phyloP scores from a whole-genome alignment of 805 yeast genomes.

The Brettanomyces naardenensis region DNA sequence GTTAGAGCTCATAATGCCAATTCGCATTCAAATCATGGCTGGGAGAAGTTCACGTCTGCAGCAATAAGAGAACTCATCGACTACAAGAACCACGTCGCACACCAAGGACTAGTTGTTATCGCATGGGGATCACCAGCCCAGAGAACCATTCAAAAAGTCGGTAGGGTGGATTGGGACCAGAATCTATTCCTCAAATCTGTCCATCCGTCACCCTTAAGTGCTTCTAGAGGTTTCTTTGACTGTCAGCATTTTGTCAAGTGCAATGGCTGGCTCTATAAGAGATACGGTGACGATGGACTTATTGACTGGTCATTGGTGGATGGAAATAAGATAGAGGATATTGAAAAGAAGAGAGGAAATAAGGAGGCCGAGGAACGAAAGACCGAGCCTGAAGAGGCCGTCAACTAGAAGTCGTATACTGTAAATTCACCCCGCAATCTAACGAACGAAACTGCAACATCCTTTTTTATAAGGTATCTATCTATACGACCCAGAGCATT shows the following conservation, averaged over 20 bases:
- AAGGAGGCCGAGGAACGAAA: background rate
- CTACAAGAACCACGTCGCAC: constrained; percentile 32
- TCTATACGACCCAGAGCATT: background rate
- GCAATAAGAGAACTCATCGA: constrained; percentile 48
- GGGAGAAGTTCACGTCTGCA: constrained; percentile 84
- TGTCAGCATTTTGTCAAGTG: constrained; percentile 66
- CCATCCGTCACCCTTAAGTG: constrained; percentile 94
- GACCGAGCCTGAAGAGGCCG: constrained; percentile 1
- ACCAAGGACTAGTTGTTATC: constrained; percentile 59
- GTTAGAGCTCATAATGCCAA: constrained; percentile 92
- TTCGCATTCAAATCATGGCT: constrained; percentile 83
- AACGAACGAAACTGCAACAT: no score
- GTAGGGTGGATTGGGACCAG: constrained; percentile 21
- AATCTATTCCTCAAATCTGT: constrained; percentile 61
- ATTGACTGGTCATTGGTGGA: constrained; percentile 20
- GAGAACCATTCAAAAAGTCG: constrained; percentile 25
- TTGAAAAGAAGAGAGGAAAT: constrained; percentile 1
- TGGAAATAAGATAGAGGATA: constrained; percentile 3
- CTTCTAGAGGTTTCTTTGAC: constrained; percentile 78
- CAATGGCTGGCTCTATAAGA: constrained; percentile 63
- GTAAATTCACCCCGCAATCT: no score
- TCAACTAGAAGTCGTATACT: no score
- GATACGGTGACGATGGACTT: constrained; percentile 24
- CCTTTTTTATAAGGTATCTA: no score
- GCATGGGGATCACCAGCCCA: constrained; percentile 49